A percentile compares a stretch with the other conserved stretches of the same genome.
Evolutionary conservation across 305 asterid species (phyloP).

Genomic region (Fraxinus latifolia): DNA sequence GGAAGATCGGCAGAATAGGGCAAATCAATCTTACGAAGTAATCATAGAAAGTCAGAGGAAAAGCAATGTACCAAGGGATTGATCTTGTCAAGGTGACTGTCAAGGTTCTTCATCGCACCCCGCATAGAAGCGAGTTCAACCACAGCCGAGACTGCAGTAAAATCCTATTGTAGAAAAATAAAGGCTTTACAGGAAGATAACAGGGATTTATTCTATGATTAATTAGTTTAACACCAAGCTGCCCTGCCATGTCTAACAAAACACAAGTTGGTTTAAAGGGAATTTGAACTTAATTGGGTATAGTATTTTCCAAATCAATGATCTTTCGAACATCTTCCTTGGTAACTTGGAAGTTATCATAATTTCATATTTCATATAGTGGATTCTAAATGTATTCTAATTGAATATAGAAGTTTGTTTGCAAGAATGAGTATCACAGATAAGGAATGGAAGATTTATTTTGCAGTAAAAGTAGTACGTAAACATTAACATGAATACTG

Average conservation of each 20-base stretch:
- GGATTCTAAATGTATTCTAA: conserved; percentile 65
- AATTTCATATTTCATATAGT: conserved; percentile 52
- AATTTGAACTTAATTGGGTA: conserved; percentile 81
- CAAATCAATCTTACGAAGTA: conserved; percentile 48
- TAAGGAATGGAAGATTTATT: neutral
- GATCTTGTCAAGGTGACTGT: conserved; percentile 65
- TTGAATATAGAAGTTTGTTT: conserved; percentile 72
- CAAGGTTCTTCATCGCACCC: conserved; percentile 78
- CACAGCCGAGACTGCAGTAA: conserved; percentile 87
- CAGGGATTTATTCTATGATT: neutral
- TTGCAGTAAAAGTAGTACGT: neutral
- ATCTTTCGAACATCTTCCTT: conserved; percentile 77
- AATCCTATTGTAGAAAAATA: conserved; percentile 45
- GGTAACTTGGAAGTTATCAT: conserved; percentile 76
- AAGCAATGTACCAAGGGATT: conserved; percentile 36
- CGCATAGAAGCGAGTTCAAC: conserved; percentile 86
- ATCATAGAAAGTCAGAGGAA: neutral
- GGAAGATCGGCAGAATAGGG: conserved; percentile 63
- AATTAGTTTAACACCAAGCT: neutral
- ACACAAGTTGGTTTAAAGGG: conserved; percentile 89
- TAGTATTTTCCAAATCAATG: conserved; percentile 70
- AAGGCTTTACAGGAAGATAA: neutral
- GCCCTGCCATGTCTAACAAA: conserved; percentile 54
- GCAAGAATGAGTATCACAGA: conserved; percentile 20
- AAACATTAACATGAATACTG: neutral